Percentiles rank a stretch among this genome's conserved stretches.
These are phyloP conservation scores for Kodamaea alishanica DNA, from an alignment of 1,139 yeast genomes.

Conservation along the genomic window DNA sequence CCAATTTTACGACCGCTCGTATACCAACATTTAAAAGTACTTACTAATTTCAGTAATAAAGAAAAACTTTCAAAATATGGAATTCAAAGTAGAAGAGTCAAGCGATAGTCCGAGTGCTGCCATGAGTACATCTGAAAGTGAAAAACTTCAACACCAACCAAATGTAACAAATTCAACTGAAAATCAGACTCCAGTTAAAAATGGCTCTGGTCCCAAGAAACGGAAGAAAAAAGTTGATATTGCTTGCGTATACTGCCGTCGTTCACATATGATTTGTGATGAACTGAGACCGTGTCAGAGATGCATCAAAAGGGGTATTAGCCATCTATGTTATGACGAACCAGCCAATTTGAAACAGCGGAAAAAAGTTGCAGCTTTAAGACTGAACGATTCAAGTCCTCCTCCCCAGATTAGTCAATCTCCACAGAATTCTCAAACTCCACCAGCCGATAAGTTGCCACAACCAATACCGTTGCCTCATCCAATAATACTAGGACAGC, in stretches of 20 bases:
- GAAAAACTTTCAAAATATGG: neutral
- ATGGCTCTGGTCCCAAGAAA: conserved; percentile 7
- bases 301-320: conserved; percentile 83
- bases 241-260: conserved; percentile 89
- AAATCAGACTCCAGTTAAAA: neutral
- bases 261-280: conserved; percentile 95
- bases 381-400: conserved; percentile 7
- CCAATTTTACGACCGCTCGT: no score
- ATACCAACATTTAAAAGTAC: no score
- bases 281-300: conserved; percentile 81
- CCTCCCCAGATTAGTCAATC: conserved; percentile 7
- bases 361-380: conserved; percentile 36
- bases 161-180: no score
- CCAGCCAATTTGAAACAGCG: conserved; percentile 46
- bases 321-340: conserved; percentile 85
- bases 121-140: neutral
- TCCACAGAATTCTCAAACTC: conserved; percentile 8
- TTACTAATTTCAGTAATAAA: neutral
- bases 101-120: neutral
- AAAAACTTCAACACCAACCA: no score
- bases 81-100: neutral
- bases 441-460: conserved; percentile 5
- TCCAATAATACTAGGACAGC: conserved; percentile 2
- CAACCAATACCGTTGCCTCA: conserved; percentile 11
- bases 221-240: conserved; percentile 55